Conservation (phyloP, 1,284 basidiomycete genomes). For the Boletus mariae region DNA sequence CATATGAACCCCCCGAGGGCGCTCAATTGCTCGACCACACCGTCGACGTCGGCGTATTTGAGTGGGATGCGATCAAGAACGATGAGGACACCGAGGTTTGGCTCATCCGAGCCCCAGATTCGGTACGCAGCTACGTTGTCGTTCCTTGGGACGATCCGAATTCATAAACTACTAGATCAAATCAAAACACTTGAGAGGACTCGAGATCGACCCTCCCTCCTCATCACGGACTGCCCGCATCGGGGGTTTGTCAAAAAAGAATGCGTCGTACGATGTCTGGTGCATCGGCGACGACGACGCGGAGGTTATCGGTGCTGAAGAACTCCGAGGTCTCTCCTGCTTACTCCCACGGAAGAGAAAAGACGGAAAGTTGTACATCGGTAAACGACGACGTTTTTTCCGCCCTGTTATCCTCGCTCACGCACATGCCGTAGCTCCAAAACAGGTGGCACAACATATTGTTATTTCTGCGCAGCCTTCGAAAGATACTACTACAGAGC, state of each 20-base stretch:
- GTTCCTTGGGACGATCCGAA: not conserved
- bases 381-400: slow-evolving; percentile 34
- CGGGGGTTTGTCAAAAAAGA: slow-evolving; percentile 51
- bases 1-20: slow-evolving; percentile 52
- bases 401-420: not conserved
- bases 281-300: slow-evolving; percentile 45
- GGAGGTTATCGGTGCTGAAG: slow-evolving; percentile 52
- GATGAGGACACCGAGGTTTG: slow-evolving; percentile 64
- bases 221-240: slow-evolving; percentile 37
- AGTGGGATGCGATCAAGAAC: slow-evolving; percentile 62
- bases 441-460: slow-evolving; percentile 53
- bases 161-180: slow-evolving; percentile 46
- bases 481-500: slow-evolving; percentile 33
- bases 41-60: slow-evolving; percentile 48
- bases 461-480: slow-evolving; percentile 52
- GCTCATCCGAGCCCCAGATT: slow-evolving; percentile 63
- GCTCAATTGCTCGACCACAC: slow-evolving; percentile 41
- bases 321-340: slow-evolving; percentile 55
- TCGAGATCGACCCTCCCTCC: slow-evolving; percentile 44
- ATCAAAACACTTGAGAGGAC: slow-evolving; percentile 53
- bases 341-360: slow-evolving; percentile 61
- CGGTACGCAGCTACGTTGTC: slow-evolving; percentile 42
- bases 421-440: slow-evolving; percentile 44
- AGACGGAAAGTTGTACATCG: slow-evolving; percentile 54
- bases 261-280: slow-evolving; percentile 60